Conservation (phyloP, 1,284 basidiomycete species). For the Fomitopsis pinicola region DNA sequence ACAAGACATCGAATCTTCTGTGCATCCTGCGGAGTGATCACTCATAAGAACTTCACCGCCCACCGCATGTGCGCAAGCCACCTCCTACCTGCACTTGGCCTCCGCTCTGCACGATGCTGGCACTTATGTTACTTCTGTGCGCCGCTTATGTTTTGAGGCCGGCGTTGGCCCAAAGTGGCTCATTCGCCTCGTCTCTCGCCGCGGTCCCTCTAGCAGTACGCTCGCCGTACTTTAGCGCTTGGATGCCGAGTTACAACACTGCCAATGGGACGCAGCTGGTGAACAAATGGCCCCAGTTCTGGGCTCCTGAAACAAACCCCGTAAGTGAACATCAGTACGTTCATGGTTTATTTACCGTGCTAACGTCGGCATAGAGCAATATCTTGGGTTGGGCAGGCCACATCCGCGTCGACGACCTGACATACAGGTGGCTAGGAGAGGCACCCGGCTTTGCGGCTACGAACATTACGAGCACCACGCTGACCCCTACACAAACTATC, state of each 20-base stretch:
- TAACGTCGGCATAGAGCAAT: neutral
- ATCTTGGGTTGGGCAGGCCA: neutral
- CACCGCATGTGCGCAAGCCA: too few species aligned
- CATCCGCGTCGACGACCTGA: slow-evolving; percentile 5
- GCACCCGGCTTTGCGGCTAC: neutral
- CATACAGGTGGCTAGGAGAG: slow-evolving; percentile 6
- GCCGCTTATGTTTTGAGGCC: too few species aligned
- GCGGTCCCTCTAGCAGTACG: slow-evolving; percentile 14
- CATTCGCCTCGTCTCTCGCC: slow-evolving; percentile 3
- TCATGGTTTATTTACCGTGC: neutral
- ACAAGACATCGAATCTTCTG: too few species aligned
- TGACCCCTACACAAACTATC: slow-evolving; percentile 13
- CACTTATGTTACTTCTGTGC: too few species aligned
- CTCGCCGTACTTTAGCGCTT: slow-evolving; percentile 13
- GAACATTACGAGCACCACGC: neutral
- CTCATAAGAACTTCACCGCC: too few species aligned
- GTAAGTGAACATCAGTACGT: neutral
- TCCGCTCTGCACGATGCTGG: too few species aligned
- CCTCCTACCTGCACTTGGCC: too few species aligned
- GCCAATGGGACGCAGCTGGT: neutral
- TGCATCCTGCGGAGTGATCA: too few species aligned
- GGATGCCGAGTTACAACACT: neutral
- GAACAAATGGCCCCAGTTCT: slow-evolving; percentile 14
- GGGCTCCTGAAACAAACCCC: slow-evolving; percentile 1
- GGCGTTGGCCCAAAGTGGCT: too few species aligned